These are phyloP conservation scores for Aspergillus campestris DNA, from an alignment of 495 filamentous ascomycete species.

Conservation along the genomic window DNA sequence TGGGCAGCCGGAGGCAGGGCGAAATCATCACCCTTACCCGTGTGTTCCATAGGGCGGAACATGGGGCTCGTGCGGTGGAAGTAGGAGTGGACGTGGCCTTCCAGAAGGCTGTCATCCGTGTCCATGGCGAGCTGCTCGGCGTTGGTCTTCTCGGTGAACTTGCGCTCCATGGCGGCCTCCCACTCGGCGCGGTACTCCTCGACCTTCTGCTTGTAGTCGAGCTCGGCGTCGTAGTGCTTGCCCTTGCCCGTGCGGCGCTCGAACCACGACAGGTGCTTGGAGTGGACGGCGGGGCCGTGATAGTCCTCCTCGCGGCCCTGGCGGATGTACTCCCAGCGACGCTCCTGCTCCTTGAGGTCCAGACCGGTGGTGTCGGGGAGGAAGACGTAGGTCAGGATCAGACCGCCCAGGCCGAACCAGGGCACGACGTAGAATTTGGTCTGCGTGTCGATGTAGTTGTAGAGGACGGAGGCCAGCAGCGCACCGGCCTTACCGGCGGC, in stretches of 20 bases:
- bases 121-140: constrained; percentile 21
- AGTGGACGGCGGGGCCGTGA: constrained; percentile 81
- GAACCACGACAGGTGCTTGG: constrained; percentile 74
- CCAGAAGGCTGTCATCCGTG: constrained; percentile 34
- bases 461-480: constrained; percentile 71
- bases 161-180: constrained; percentile 45
- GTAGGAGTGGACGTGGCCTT: constrained; percentile 39
- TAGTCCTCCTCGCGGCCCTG: constrained; percentile 67
- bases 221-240: constrained; percentile 68
- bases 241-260: constrained; percentile 63
- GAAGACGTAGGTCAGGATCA: constrained; percentile 68
- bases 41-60: constrained; percentile 40
- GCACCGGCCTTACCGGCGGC: constrained; percentile 78
- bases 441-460: constrained; percentile 76
- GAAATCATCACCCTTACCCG: constrained; percentile 30
- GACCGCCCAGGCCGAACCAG: constrained; percentile 82
- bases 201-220: constrained; percentile 71
- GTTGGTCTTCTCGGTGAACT: constrained; percentile 39
- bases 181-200: constrained; percentile 67
- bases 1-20: constrained; percentile 34
- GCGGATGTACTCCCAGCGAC: constrained; percentile 74
- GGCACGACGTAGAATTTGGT: constrained; percentile 80
- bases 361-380: constrained; percentile 89
- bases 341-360: constrained; percentile 90
- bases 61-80: constrained; percentile 44